A percentile compares a stretch with the other conserved stretches of the same genome.
Conservation (phyloP, 805 yeast species). For the Ogataea pini region DNA sequence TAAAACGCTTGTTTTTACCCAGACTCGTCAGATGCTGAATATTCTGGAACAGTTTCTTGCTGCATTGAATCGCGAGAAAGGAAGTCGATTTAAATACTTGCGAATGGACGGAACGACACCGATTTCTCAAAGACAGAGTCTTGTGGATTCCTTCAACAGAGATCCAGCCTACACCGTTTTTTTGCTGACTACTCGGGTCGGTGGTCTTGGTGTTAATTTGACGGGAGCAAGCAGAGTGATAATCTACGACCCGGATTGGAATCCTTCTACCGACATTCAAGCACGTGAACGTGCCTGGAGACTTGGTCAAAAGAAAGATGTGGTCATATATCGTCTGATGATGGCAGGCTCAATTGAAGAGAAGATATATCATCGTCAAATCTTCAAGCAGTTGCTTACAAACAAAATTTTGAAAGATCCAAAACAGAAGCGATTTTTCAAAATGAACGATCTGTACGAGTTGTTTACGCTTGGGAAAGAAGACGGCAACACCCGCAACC, state of each 20-base stretch:
- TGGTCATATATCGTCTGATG: constrained; percentile 86
- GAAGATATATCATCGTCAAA: constrained; percentile 94
- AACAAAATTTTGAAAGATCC: constrained; percentile 95
- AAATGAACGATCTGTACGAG: constrained; percentile 88
- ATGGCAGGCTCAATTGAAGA: constrained; percentile 96
- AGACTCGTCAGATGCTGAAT: constrained; percentile 91
- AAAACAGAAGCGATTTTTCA: constrained; percentile 88
- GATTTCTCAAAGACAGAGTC: constrained; percentile 68
- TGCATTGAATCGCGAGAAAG: constrained; percentile 35
- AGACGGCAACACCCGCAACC: constrained; percentile 44
- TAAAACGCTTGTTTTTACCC: constrained; percentile 83
- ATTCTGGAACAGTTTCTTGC: constrained; percentile 71
- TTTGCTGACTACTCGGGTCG: constrained; percentile 89
- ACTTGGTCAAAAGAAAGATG: constrained; percentile 90
- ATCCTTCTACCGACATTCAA: constrained; percentile 95
- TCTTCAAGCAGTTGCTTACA: constrained; percentile 90
- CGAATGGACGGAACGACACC: constrained; percentile 96
- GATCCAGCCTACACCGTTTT: constrained; percentile 62
- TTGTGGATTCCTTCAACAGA: constrained; percentile 80
- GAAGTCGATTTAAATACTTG: constrained; percentile 47
- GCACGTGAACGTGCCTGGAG: constrained; percentile 98
- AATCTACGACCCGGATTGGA: constrained; percentile 97
- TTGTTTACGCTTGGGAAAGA: constrained; percentile 83
- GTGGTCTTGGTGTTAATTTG: constrained; percentile 90
- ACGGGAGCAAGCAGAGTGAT: constrained; percentile 96